Evolutionary conservation across 2,329 filamentous ascomycete species (phyloP).

Genomic region (Sphaerulina populicola): DNA sequence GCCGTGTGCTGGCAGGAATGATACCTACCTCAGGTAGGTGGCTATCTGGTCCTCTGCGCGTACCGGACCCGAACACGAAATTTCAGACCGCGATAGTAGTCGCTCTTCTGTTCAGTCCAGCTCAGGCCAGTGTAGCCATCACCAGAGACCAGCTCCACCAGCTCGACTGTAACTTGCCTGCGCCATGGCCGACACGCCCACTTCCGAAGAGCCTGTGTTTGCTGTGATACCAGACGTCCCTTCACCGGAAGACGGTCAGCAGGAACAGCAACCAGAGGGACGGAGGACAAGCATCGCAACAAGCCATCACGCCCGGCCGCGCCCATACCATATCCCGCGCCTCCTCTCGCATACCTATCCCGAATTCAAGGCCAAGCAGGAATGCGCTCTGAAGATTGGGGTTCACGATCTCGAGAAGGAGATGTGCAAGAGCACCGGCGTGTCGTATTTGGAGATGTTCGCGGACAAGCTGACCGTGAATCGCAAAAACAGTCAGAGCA

Average conservation of each 20-base stretch:
- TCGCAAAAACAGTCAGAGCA: conserved; percentile 68
- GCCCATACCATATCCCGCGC: conserved; percentile 31
- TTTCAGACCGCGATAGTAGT: background rate
- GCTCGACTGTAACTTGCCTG: background rate
- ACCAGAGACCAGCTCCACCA: background rate
- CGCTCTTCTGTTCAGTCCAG: background rate
- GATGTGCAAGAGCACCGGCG: conserved; percentile 26
- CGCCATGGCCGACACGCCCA: conserved; percentile 21
- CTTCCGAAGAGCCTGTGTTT: conserved; percentile 22
- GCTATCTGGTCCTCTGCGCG: background rate
- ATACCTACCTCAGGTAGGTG: background rate
- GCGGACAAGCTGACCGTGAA: conserved; percentile 29
- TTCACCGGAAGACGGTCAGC: background rate
- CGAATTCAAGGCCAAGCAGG: conserved; percentile 29
- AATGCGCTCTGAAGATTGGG: conserved; percentile 29
- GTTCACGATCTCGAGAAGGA: conserved; percentile 29
- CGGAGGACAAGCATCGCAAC: conserved; percentile 16
- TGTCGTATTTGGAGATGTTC: conserved; percentile 24
- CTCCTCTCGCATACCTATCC: conserved; percentile 27
- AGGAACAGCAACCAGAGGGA: conserved; percentile 6
- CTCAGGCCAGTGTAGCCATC: background rate
- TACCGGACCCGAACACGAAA: background rate
- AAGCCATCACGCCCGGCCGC: conserved; percentile 30
- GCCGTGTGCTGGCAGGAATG: conserved; percentile 2
- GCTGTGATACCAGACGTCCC: conserved; percentile 18